Conservation (phyloP, 2,329 filamentous ascomycete genomes). For the Colletotrichum phormii region DNA sequence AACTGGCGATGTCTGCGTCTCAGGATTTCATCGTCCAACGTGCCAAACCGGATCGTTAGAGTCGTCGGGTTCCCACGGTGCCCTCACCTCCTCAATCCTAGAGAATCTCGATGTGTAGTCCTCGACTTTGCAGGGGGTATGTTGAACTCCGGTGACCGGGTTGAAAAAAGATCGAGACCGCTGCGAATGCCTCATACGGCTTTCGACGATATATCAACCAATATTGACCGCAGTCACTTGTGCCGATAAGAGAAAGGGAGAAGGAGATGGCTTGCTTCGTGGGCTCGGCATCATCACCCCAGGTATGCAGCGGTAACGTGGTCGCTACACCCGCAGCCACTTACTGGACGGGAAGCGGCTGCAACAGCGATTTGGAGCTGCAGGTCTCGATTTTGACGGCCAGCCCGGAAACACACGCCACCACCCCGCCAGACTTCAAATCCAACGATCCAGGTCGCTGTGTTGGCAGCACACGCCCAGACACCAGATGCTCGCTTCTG, state of each 20-base stretch:
- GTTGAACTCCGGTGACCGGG: background rate
- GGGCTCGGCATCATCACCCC: constrained; percentile 2
- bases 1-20: constrained; percentile 9
- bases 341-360: constrained; percentile 31
- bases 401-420: constrained; percentile 28
- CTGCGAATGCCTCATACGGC: background rate
- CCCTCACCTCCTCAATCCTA: background rate
- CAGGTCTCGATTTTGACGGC: constrained; percentile 37
- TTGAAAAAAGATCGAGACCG: background rate
- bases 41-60: background rate
- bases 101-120: background rate
- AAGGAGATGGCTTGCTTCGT: background rate
- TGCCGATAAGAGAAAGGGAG: background rate
- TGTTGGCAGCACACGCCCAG: constrained; percentile 28
- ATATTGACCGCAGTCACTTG: background rate
- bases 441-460: constrained; percentile 1
- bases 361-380: constrained; percentile 36
- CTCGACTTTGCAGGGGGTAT: background rate
- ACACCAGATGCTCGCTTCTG: constrained; percentile 28
- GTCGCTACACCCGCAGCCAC: constrained; percentile 2
- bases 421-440: constrained; percentile 23
- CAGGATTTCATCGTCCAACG: constrained; percentile 10
- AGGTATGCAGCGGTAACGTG: constrained; percentile 11
- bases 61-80: background rate
- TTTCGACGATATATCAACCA: constrained; percentile 1